Percentiles rank a stretch among this genome's conserved stretches.
phyloP scores from a whole-genome alignment of 2,329 filamentous ascomycete genomes.

The Aspergillus nomiae region DNA sequence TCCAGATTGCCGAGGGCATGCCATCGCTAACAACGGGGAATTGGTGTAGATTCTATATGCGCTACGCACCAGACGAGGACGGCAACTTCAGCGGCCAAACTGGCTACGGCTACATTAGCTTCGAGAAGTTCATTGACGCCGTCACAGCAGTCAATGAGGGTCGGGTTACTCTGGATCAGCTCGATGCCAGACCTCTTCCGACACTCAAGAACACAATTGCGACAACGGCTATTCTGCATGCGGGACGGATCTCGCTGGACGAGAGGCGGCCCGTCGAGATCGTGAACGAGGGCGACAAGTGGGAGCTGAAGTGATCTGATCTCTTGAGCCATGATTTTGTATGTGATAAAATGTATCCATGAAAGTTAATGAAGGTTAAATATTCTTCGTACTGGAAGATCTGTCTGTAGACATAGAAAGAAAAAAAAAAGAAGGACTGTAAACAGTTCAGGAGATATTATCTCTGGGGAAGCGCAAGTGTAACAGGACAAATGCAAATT shows the following conservation, averaged over 20 bases:
- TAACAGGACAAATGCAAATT: neutral
- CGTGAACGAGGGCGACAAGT: slow-evolving; percentile 46
- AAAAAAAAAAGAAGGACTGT: neutral
- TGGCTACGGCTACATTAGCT: slow-evolving; percentile 90
- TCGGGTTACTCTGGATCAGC: slow-evolving; percentile 68
- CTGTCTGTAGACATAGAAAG: neutral
- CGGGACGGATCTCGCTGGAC: slow-evolving; percentile 80
- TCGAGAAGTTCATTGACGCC: slow-evolving; percentile 94
- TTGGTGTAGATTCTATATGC: slow-evolving; percentile 74
- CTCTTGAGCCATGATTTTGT: neutral
- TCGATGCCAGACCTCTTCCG: slow-evolving; percentile 79
- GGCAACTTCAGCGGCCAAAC: slow-evolving; percentile 91
- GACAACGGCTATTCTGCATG: slow-evolving; percentile 88
- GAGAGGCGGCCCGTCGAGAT: slow-evolving; percentile 79
- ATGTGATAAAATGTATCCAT: neutral
- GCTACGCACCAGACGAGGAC: slow-evolving; percentile 90
- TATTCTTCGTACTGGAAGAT: neutral
- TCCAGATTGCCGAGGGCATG: neutral
- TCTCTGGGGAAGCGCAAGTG: neutral
- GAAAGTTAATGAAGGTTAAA: neutral
- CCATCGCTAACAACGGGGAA: neutral
- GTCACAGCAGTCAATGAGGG: slow-evolving; percentile 78
- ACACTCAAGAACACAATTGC: slow-evolving; percentile 87
- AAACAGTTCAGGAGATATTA: neutral
- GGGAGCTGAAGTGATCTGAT: slow-evolving; percentile 62